Evolutionary conservation across 2,329 filamentous ascomycete species (phyloP).

Genomic region (Verticillium dahliae): DNA sequence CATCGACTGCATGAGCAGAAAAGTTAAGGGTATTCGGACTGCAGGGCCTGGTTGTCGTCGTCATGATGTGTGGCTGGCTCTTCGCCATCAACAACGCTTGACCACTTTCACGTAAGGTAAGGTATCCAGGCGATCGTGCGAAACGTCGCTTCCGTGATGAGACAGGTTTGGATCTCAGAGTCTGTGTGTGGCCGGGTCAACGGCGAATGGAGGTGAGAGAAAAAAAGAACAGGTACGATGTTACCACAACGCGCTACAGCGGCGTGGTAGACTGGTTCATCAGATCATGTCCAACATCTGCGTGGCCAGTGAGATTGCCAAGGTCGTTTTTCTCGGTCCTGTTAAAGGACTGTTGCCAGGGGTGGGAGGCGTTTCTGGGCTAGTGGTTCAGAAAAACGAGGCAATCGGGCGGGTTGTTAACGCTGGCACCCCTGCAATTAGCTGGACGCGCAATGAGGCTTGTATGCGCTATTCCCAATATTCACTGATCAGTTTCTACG

Average conservation of each 20-base stretch:
- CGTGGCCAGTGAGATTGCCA: background rate
- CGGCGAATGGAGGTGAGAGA: background rate
- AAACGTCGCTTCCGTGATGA: background rate
- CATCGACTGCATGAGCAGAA: background rate
- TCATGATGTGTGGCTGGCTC: background rate
- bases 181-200: background rate
- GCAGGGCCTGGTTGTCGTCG: background rate
- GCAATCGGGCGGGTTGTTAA: background rate
- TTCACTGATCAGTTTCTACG: background rate
- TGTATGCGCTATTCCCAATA: background rate
- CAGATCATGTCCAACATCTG: background rate
- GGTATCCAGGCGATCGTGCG: background rate
- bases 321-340: background rate
- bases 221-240: background rate
- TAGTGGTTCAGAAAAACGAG: background rate
- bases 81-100: background rate
- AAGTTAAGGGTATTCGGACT: background rate
- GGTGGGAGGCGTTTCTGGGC: background rate
- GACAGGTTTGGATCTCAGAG: background rate
- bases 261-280: background rate
- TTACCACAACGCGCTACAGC: background rate
- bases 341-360: background rate
- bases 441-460: background rate
- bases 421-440: background rate
- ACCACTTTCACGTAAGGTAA: background rate